Percentiles rank a stretch among this genome's conserved stretches.
These are phyloP conservation scores for Podila verticillata DNA, from an alignment of 192 early-diverging fungal genomes.

Conservation along the genomic window DNA sequence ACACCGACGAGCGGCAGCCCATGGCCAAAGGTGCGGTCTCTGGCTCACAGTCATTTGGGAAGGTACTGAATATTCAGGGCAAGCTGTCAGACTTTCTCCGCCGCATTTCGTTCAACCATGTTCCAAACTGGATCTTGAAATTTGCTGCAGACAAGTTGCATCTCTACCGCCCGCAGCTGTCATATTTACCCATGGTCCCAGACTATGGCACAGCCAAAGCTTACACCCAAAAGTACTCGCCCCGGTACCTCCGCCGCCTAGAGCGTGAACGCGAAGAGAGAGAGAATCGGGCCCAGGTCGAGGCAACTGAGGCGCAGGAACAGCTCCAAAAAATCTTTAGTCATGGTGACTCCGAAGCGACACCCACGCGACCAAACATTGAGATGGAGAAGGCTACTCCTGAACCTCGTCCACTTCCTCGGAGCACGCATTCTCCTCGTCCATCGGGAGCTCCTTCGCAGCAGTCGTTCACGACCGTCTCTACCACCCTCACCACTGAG, in stretches of 20 bases:
- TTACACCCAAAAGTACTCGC: slow-evolving; percentile 31
- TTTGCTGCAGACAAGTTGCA: slow-evolving; percentile 32
- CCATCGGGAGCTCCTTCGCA: no score
- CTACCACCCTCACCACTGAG: slow-evolving; percentile 5
- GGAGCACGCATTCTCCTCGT: no score
- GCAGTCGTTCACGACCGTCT: background rate
- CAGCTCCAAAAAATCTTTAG: background rate
- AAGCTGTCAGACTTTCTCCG: slow-evolving; percentile 29
- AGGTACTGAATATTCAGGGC: slow-evolving; percentile 17
- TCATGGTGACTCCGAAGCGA: background rate
- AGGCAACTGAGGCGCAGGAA: background rate
- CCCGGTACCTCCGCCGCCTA: slow-evolving; percentile 14
- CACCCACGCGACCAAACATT: background rate
- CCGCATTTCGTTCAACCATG: slow-evolving; percentile 28
- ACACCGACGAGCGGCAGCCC: slow-evolving; percentile 19
- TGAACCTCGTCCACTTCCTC: no score
- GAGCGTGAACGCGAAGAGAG: background rate
- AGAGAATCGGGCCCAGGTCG: background rate
- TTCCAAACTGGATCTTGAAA: slow-evolving; percentile 28
- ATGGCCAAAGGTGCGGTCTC: slow-evolving; percentile 12
- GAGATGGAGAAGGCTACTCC: background rate
- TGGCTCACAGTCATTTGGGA: slow-evolving; percentile 30
- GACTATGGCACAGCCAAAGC: slow-evolving; percentile 29
- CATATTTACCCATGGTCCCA: slow-evolving; percentile 40
- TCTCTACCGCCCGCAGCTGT: slow-evolving; percentile 38